Evolutionary conservation across 2,329 filamentous ascomycete species (phyloP).

Genomic region (Geosmithia flava): DNA sequence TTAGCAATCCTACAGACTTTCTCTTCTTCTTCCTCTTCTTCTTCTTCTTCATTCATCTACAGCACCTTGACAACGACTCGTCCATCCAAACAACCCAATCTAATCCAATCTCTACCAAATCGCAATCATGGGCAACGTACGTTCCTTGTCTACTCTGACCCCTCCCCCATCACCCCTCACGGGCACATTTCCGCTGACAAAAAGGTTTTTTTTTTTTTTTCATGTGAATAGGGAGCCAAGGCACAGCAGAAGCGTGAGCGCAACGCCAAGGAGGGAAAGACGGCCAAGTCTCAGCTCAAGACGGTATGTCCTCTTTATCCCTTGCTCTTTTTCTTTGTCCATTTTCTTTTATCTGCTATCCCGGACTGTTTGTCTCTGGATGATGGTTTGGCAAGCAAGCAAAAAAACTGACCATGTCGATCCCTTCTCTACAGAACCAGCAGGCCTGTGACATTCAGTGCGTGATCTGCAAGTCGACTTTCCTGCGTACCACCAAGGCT

Average conservation of each 20-base stretch:
- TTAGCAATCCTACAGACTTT: not conserved
- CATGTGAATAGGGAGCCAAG: constrained; percentile 42
- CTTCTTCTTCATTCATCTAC: too few relatives aligned
- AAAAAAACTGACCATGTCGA: too few relatives aligned
- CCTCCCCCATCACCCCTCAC: not conserved
- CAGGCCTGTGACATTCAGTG: constrained; percentile 68
- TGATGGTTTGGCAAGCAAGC: too few relatives aligned
- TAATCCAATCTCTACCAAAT: constrained; percentile 1
- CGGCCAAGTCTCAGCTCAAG: constrained; percentile 58
- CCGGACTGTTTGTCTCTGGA: too few relatives aligned
- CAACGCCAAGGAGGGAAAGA: constrained; percentile 48
- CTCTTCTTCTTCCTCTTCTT: not conserved
- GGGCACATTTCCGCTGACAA: not conserved
- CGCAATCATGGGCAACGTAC: constrained; percentile 22
- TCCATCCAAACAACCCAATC: not conserved
- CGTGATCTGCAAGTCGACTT: constrained; percentile 63
- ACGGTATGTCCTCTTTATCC: constrained; percentile 32
- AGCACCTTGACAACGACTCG: too few relatives aligned
- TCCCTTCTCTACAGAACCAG: constrained; percentile 41
- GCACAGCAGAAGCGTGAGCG: constrained; percentile 63
- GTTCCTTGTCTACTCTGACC: constrained; percentile 2
- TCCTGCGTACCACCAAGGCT: constrained; percentile 64
- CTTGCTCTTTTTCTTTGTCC: not conserved
- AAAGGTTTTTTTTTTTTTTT: too few relatives aligned
- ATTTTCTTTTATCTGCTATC: not conserved